A percentile compares a stretch with the other conserved stretches of the same genome.
Evolutionary conservation across 2,329 filamentous ascomycete genomes (phyloP).

Genomic region (Pseudogymnoascus sp.): DNA sequence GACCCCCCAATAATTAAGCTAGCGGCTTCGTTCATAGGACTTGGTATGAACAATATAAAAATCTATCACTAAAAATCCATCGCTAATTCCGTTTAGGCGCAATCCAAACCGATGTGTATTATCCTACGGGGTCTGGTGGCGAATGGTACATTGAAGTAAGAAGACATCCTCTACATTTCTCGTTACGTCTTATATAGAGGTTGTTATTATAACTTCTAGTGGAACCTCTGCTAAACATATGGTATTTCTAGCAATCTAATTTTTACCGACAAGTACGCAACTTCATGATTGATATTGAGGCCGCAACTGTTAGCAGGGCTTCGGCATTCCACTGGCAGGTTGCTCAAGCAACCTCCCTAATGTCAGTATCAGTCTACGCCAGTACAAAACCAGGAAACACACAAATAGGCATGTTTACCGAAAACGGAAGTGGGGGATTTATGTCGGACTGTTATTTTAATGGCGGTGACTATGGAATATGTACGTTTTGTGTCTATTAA

Average conservation of each 20-base stretch:
- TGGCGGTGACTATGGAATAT: slow-evolving; percentile 26
- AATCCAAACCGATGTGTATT: too few species aligned
- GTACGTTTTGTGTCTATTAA: too few species aligned
- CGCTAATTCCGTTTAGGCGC: too few species aligned
- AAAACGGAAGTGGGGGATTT: slow-evolving; percentile 17
- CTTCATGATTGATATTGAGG: slow-evolving; percentile 48
- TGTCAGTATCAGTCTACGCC: slow-evolving; percentile 34
- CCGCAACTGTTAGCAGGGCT: slow-evolving; percentile 29
- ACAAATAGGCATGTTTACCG: neutral
- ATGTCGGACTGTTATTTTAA: slow-evolving; percentile 12
- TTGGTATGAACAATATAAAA: slow-evolving; percentile 15
- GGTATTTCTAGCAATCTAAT: slow-evolving; percentile 34
- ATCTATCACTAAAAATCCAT: too few species aligned
- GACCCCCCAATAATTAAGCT: slow-evolving; percentile 46
- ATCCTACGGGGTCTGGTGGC: too few species aligned
- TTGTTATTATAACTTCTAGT: too few species aligned
- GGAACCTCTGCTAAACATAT: too few species aligned
- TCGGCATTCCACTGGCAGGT: slow-evolving; percentile 44
- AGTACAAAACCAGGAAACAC: neutral
- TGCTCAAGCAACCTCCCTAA: slow-evolving; percentile 47
- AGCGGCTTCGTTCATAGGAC: slow-evolving; percentile 42
- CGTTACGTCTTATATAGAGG: too few species aligned
- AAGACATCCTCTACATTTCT: too few species aligned
- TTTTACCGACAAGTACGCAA: slow-evolving; percentile 59
- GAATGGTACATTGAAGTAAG: too few species aligned